Percentiles rank a stretch among this genome's conserved stretches.
Conservation (phyloP, 2,329 filamentous ascomycete genomes). For the Colletotrichum tanaceti region DNA sequence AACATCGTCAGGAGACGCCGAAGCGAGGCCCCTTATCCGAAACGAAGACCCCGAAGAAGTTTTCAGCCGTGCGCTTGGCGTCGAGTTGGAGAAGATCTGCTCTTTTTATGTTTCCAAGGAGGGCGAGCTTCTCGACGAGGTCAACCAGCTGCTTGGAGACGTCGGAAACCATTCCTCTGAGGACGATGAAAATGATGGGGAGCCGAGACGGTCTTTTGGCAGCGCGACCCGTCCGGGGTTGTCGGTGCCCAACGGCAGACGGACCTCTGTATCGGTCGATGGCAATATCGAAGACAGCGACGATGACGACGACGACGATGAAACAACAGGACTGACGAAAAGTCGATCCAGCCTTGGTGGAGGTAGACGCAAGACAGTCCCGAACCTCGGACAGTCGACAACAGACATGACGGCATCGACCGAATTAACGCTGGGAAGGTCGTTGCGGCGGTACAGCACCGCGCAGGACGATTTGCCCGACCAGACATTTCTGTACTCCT, state of each 20-base stretch:
- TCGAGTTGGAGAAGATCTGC: constrained; percentile 93
- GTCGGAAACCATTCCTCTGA: constrained; percentile 72
- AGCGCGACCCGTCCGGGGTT: constrained; percentile 42
- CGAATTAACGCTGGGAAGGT: constrained; percentile 63
- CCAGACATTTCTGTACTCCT: constrained; percentile 73
- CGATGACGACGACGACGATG: constrained; percentile 72
- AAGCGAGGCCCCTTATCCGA: constrained; percentile 84
- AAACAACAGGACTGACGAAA: constrained; percentile 66
- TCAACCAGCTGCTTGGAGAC: constrained; percentile 80
- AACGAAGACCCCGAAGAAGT: constrained; percentile 81
- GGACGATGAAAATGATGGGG: constrained; percentile 45
- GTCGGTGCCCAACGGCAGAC: constrained; percentile 56
- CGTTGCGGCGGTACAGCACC: constrained; percentile 71
- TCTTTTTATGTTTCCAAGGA: constrained; percentile 94
- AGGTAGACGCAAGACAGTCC: constrained; percentile 53
- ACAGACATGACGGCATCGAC: constrained; percentile 72
- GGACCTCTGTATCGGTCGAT: constrained; percentile 58
- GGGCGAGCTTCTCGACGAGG: constrained; percentile 84
- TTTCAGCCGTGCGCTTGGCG: constrained; percentile 84
- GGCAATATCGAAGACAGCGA: constrained; percentile 73
- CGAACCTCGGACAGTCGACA: constrained; percentile 54
- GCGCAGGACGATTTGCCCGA: constrained; percentile 84
- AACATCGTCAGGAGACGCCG: constrained; percentile 73
- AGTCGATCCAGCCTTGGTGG: constrained; percentile 53
- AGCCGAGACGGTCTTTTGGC: constrained; percentile 40